Base-by-base conservation (phyloP, 192 early-diverging fungal genomes). In the Helicostylum pulchrum region DNA sequence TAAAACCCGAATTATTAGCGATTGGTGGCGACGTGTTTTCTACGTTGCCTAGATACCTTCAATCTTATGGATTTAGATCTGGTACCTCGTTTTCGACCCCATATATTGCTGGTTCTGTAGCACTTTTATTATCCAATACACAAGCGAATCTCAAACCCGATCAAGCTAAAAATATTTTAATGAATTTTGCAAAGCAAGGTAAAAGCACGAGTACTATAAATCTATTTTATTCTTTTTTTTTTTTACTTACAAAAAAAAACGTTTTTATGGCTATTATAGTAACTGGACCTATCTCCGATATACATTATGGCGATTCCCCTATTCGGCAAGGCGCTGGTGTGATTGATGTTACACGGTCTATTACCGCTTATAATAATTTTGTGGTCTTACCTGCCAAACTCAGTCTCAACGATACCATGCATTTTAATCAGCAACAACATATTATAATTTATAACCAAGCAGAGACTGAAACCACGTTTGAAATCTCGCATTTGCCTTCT, bases 61-160 rank as follows among this genome's bases (percentile, higher is more conserved):
- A 81, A 11, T 49, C 61, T 9, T 83, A 83, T 65, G 65, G 70
- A 3, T 34, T 74, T 44, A 39, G 68, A 36, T 79, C 77, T 44
- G 86, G 86, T 30, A 84, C 83, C 0, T 80, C 78, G 31, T 83
- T 85, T 80, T 77, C 84, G 7, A 71, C 82, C 21, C 82, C 84
- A 21, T 82, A 75, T 61, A 46, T 77, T 15, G 66, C 77, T 52
- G 82, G 82, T 12, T 55, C 71, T 5, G 57, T 78, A n/a, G 83
- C 80, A 14, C 53, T 81, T 31, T 61, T 74, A 21, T 58, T 83
- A 39, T 48, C 75, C 23, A 58, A 52, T 20, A 58, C 50, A 3
- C 47, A 64, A 12, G 45, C 47, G 5, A 47, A 47, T 8, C 32
- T 58, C 1, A 53, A 19, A 3, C 55, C 68, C 42, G 48, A 63